Conservation (phyloP, 805 yeast species). For the Debaryomyces castellii region DNA sequence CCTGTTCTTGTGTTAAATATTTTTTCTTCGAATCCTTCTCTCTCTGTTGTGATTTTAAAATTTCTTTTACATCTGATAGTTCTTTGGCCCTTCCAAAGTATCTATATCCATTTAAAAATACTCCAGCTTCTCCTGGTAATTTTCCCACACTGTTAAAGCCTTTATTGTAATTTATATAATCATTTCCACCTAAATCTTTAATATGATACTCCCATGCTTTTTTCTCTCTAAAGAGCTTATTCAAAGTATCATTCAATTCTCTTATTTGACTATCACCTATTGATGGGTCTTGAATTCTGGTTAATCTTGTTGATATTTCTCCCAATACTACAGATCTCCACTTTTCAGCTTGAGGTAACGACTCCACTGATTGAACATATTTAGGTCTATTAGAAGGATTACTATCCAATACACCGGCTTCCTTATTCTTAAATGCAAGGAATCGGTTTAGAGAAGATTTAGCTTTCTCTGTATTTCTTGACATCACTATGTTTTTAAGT, state of each 20-base stretch:
- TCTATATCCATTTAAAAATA: conserved; percentile 51
- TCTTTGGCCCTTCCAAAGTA: conserved; percentile 86
- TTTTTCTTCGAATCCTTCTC: conserved; percentile 20
- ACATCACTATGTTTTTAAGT: conserved; percentile 48
- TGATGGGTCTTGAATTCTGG: conserved; percentile 59
- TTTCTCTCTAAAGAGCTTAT: conserved; percentile 64
- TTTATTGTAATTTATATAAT: conserved; percentile 42
- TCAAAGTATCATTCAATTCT: conserved; percentile 72
- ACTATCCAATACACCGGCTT: conserved; percentile 57
- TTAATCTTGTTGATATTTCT: conserved; percentile 62
- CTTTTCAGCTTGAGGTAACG: conserved; percentile 64
- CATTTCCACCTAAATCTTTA: conserved; percentile 70
- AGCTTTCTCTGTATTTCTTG: conserved; percentile 74
- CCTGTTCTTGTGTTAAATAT: conserved; percentile 15
- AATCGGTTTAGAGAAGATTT: conserved; percentile 67
- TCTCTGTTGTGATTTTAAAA: conserved; percentile 16
- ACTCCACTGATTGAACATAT: conserved; percentile 50
- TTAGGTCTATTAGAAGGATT: conserved; percentile 61
- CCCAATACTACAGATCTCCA: conserved; percentile 62
- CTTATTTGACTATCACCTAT: conserved; percentile 62
- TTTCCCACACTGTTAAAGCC: conserved; percentile 16
- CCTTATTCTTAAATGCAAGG: conserved; percentile 60
- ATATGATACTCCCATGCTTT: conserved; percentile 79
- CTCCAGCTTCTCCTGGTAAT: conserved; percentile 15
- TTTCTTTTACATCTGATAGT: conserved; percentile 60